Conservation (phyloP, 78 protist species). For the Dictyostelium intermedium region DNA sequence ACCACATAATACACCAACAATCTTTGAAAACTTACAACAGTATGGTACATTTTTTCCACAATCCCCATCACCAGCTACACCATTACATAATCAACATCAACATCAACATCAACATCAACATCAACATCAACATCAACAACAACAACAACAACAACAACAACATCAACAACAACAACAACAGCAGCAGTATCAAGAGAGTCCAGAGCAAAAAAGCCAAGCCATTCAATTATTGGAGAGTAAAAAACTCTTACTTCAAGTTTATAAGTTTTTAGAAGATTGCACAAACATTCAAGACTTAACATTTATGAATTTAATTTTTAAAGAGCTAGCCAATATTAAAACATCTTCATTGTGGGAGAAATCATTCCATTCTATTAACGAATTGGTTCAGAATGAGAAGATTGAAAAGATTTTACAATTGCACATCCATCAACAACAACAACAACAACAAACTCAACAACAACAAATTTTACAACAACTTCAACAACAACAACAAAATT, state of each 20-base stretch:
- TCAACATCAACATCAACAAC: not conserved
- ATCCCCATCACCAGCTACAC: not conserved
- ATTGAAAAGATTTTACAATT: not conserved
- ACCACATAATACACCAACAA: not conserved
- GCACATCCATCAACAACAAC: not conserved
- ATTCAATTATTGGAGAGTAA: not conserved
- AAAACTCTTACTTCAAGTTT: not conserved
- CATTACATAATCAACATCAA: not conserved
- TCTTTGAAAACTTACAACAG: not conserved
- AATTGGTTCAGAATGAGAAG: not conserved
- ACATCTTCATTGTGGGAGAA: not conserved
- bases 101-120: not conserved
- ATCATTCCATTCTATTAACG: not conserved
- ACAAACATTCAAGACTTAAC: not conserved
- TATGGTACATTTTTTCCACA: not conserved
- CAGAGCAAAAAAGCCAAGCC: not conserved
- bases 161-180: no score
- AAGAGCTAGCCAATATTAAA: not conserved
- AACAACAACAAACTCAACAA: not conserved
- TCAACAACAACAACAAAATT: not conserved
- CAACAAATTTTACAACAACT: not conserved
- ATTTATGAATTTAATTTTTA: constrained; percentile 7
- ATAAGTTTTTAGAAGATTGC: not conserved
- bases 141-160: no score
- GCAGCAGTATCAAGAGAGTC: not conserved